A percentile compares a stretch with the other conserved stretches of the same genome.
These are phyloP conservation scores for Lunasporangiospora selenospora DNA, from an alignment of 192 early-diverging fungal genomes.

Conservation along the genomic window DNA sequence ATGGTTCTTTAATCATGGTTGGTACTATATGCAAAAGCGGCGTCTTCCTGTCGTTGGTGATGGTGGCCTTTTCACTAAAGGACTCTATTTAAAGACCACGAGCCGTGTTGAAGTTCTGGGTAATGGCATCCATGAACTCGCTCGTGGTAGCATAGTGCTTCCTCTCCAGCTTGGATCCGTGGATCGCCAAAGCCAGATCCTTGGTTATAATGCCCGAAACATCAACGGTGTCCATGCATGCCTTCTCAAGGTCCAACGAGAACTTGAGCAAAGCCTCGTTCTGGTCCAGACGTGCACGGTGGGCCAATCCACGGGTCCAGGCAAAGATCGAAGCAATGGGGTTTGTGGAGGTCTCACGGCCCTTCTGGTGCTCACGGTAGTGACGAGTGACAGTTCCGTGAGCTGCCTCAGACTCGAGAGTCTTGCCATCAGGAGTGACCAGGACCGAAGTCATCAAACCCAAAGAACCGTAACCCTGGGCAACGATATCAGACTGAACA, in stretches of 20 bases:
- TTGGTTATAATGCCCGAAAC: conserved; percentile 90
- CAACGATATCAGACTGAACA: conserved; percentile 94
- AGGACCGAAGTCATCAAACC: conserved; percentile 98
- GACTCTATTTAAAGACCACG: conserved; percentile 25
- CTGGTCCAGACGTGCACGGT: conserved; percentile 90
- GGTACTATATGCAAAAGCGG: too few relatives aligned
- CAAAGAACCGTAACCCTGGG: conserved; percentile 92
- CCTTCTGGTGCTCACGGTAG: conserved; percentile 94
- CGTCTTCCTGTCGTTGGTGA: too few relatives aligned
- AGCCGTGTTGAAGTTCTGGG: conserved; percentile 50
- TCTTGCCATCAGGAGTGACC: conserved; percentile 90
- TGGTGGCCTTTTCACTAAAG: too few relatives aligned
- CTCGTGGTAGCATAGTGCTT: conserved; percentile 89
- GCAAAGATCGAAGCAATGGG: conserved; percentile 97
- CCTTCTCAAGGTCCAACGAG: conserved; percentile 81
- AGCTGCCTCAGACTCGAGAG: conserved; percentile 94
- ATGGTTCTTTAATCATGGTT: too few relatives aligned
- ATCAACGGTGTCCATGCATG: conserved; percentile 89
- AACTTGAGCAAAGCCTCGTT: conserved; percentile 81
- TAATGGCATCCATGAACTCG: conserved; percentile 91
- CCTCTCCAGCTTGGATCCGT: conserved; percentile 75
- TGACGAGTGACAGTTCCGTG: conserved; percentile 95
- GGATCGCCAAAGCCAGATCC: conserved; percentile 93
- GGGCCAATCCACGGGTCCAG: conserved; percentile 91
- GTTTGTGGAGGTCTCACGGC: conserved; percentile 95